Evolutionary conservation across 73 alveolate genomes (phyloP).

Genomic region (Symbiodinium natans): DNA sequence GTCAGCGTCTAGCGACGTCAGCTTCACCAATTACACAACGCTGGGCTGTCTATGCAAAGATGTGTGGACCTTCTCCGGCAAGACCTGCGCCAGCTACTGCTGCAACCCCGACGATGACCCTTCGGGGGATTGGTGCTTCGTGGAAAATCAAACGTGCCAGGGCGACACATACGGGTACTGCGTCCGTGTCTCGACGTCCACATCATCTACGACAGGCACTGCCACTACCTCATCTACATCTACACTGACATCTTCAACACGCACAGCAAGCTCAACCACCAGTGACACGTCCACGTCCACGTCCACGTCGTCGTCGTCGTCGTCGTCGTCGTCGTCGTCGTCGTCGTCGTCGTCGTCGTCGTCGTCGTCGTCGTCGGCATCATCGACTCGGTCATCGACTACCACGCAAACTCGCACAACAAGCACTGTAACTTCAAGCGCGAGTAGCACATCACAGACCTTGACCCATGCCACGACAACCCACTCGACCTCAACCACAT

Average conservation of each 20-base stretch:
- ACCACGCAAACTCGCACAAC: neutral
- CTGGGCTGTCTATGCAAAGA: neutral
- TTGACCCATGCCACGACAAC: no score
- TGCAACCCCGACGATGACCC: neutral
- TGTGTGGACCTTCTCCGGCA: neutral
- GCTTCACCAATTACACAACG: neutral
- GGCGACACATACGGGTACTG: neutral
- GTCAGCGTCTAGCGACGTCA: neutral
- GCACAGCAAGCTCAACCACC: neutral
- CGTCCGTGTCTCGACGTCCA: neutral
- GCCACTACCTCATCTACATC: neutral
- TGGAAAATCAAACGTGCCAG: neutral
- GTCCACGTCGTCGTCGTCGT: no score
- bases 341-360: no score
- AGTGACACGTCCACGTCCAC: neutral
- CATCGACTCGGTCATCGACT: neutral
- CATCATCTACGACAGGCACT: neutral
- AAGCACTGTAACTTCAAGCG: neutral
- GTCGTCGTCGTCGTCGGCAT: neutral
- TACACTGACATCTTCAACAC: neutral
- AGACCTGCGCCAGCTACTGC: neutral
- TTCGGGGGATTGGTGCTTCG: slow-evolving; percentile 5
- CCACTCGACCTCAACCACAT: neutral
- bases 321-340: no score
- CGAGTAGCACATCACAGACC: neutral